Conservation (phyloP, 2,329 filamentous ascomycete genomes). For the Exophiala spinifera region DNA sequence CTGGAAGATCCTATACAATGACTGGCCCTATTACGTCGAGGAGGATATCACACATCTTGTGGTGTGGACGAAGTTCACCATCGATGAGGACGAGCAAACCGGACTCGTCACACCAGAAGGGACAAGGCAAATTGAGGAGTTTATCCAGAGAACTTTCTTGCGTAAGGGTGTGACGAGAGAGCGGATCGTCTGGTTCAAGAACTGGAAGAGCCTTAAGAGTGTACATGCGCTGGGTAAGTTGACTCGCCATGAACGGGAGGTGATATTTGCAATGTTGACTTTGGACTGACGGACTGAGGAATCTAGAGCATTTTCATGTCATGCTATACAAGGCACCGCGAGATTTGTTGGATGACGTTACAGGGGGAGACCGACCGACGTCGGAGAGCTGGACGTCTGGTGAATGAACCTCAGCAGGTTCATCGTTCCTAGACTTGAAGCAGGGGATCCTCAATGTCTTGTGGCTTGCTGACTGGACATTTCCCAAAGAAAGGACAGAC, state of each 20-base stretch:
- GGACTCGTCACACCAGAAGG: conserved; percentile 66
- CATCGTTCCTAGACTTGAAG: too few relatives aligned
- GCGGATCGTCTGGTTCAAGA: conserved; percentile 82
- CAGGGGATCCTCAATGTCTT: background rate
- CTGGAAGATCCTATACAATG: conserved; percentile 75
- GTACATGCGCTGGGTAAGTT: conserved; percentile 63
- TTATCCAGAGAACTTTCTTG: conserved; percentile 66
- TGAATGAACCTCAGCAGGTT: too few relatives aligned
- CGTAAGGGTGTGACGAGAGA: conserved; percentile 40
- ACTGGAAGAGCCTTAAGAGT: conserved; percentile 81
- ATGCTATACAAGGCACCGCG: conserved; percentile 78
- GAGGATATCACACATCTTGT: conserved; percentile 76
- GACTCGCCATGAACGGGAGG: background rate
- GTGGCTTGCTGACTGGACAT: too few relatives aligned
- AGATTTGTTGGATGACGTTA: conserved; percentile 67
- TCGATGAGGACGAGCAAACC: conserved; percentile 65
- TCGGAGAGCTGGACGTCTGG: conserved; percentile 36
- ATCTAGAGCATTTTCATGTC: conserved; percentile 81
- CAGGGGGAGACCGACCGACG: conserved; percentile 69
- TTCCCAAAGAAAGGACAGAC: too few relatives aligned
- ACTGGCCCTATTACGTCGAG: conserved; percentile 92
- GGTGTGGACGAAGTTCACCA: conserved; percentile 85
- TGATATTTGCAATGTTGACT: background rate
- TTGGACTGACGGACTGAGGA: background rate
- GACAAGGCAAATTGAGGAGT: conserved; percentile 65